These are phyloP conservation scores for Dimargaris cristalligena DNA, from an alignment of 192 early-diverging fungal genomes.

Conservation along the genomic window DNA sequence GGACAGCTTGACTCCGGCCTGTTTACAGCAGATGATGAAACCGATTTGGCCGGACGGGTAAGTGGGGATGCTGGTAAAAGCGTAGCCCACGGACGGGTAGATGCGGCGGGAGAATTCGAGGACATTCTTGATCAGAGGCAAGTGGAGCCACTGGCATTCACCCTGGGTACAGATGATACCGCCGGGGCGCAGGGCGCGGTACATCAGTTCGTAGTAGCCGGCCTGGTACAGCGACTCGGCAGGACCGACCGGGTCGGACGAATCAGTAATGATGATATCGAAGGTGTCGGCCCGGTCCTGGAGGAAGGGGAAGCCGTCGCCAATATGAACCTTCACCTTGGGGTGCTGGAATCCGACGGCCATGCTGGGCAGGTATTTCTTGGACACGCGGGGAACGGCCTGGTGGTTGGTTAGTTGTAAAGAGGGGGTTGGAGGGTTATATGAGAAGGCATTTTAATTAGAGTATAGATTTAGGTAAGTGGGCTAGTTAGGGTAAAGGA, in stretches of 20 bases:
- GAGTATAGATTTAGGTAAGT: slow-evolving; percentile 5
- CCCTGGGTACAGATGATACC: slow-evolving; percentile 95
- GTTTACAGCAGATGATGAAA: slow-evolving; percentile 83
- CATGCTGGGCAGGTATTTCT: slow-evolving; percentile 87
- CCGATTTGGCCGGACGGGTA: slow-evolving; percentile 98
- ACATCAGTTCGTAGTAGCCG: slow-evolving; percentile 87
- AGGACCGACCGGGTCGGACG: slow-evolving; percentile 94
- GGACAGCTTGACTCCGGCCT: slow-evolving; percentile 47
- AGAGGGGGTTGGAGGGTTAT: neutral
- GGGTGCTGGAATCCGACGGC: slow-evolving; percentile 85
- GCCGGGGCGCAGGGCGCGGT: slow-evolving; percentile 66
- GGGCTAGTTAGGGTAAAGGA: too few relatives aligned
- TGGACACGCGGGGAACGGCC: slow-evolving; percentile 76
- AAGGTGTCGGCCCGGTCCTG: slow-evolving; percentile 71
- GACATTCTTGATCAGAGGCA: slow-evolving; percentile 81
- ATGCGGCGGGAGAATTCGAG: slow-evolving; percentile 58
- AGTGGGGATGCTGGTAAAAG: slow-evolving; percentile 87
- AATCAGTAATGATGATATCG: slow-evolving; percentile 98
- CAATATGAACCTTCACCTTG: slow-evolving; percentile 88
- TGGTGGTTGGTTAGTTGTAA: too few relatives aligned
- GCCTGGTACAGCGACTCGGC: slow-evolving; percentile 88
- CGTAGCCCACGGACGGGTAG: slow-evolving; percentile 87
- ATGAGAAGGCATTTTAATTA: neutral
- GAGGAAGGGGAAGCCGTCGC: slow-evolving; percentile 90
- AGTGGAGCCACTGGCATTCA: slow-evolving; percentile 98